Evolutionary conservation across 192 early-diverging fungal genomes (phyloP).

Genomic region (Entomortierella parvispora): DNA sequence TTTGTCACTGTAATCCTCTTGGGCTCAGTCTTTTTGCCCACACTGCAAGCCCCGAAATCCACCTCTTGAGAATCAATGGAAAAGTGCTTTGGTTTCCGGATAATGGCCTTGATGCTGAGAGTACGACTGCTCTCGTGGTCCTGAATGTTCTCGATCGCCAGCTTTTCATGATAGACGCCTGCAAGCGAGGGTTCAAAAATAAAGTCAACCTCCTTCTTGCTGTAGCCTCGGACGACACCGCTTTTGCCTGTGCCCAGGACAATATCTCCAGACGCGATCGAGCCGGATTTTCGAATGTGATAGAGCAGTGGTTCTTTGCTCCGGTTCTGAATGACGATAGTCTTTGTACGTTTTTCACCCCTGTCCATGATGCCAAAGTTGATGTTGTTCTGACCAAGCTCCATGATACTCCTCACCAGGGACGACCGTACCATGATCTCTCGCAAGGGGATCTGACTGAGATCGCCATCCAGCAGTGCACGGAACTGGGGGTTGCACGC

Average conservation of each 20-base stretch:
- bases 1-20: constrained; percentile 83
- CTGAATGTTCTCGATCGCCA: constrained; percentile 90
- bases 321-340: constrained; percentile 90
- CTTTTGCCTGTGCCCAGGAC: constrained; percentile 79
- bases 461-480: constrained; percentile 65
- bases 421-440: constrained; percentile 91
- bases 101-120: constrained; percentile 88
- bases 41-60: constrained; percentile 78
- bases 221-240: constrained; percentile 90
- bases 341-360: constrained; percentile 86
- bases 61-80: constrained; percentile 76
- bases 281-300: constrained; percentile 93
- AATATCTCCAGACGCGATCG: constrained; percentile 92
- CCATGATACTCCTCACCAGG: constrained; percentile 87
- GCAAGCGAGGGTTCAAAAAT: constrained; percentile 91
- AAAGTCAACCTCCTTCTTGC: constrained; percentile 93
- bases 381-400: constrained; percentile 95
- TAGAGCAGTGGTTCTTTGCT: constrained; percentile 92
- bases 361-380: constrained; percentile 95
- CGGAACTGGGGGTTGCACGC: constrained; percentile 81
- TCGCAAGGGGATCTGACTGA: constrained; percentile 79
- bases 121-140: constrained; percentile 85
- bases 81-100: constrained; percentile 90
- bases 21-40: constrained; percentile 62
- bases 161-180: constrained; percentile 86